phyloP scores from a whole-genome alignment of 192 early-diverging fungal genomes.

The Neocallimastix lanati region DNA sequence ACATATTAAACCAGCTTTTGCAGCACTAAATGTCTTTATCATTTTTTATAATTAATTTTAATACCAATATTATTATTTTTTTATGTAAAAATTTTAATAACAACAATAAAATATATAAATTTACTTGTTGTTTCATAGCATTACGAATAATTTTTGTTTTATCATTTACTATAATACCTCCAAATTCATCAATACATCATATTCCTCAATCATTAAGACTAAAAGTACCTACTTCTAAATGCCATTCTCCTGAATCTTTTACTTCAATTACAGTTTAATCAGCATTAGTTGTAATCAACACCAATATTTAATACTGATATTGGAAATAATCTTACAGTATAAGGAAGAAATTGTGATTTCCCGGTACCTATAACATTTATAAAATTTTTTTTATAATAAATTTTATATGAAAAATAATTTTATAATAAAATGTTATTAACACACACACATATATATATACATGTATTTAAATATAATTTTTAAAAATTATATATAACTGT shows the following conservation, averaged over 20 bases:
- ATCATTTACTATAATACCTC: constrained; percentile 48
- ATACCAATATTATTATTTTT: too few relatives aligned
- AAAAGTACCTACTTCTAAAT: constrained; percentile 62
- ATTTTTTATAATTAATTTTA: too few relatives aligned
- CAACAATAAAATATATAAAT: not conserved
- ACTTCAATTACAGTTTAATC: constrained; percentile 58
- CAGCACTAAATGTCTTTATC: constrained; percentile 55
- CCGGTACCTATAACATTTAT: too few relatives aligned
- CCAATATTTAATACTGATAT: constrained; percentile 57
- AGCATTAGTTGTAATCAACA: constrained; percentile 50
- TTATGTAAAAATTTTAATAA: too few relatives aligned
- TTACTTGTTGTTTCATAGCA: constrained; percentile 65
- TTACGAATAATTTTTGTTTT: constrained; percentile 57
- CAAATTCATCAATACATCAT: constrained; percentile 75
- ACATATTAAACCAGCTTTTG: constrained; percentile 61
- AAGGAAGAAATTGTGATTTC: constrained; percentile 65
- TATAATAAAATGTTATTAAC: too few relatives aligned
- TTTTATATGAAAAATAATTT: too few relatives aligned
- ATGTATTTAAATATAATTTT: too few relatives aligned
- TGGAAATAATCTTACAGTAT: constrained; percentile 38
- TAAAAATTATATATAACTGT: too few relatives aligned
- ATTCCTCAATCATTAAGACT: constrained; percentile 54
- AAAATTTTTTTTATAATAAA: too few relatives aligned
- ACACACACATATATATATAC: too few relatives aligned
- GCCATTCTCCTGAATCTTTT: constrained; percentile 54